Evolutionary conservation across 1,284 basidiomycete genomes (phyloP), one percentile per base, ranked within the genome.

Genomic region (Spongiforma sp.): DNA sequence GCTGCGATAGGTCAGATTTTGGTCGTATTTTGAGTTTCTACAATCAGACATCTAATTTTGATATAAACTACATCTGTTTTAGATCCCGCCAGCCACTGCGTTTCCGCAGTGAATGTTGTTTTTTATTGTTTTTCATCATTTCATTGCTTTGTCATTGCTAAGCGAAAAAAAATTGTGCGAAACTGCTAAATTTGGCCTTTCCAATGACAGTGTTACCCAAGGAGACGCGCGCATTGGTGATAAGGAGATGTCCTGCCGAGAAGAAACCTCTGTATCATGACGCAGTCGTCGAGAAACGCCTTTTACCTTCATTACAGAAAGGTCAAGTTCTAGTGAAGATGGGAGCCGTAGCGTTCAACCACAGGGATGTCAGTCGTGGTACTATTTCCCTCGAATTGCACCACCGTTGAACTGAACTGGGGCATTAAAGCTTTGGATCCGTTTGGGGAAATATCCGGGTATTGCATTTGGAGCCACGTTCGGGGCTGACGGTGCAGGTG

Each of bases 401-500:
- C 48, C n/a, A 9, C 52, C 19, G 37, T 17, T 60, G 24, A 34
- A 14, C 28, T 58, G 32, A 56, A 48, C 39, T 28, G 15, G 43
- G 58, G 21, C 9, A 48, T 14, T 53, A 24, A 67, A 93, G 91
- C 78, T 91, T 7, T 95, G 93, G 93, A 86, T 90, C 50, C 84
- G 91, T 39, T 83, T 85, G 65, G 90, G 89, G 19, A 78, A 82
- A 68, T 94, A 95, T 70, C 93, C 93, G 0, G 81, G 82, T 8
- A 88, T 94, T 46, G 77, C 77, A 4, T 80, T 85, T 57, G 89
- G 87, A 4, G 83, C 82, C 58, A 83, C 86, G 0, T 83, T 93
- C 37, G 93, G 93, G 15, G 84, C 88, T 57, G 93, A 95, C 71
- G 91, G 88, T 43, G 90, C 89, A 72, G 92, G 92, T 88, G 68